A percentile compares a stretch with the other conserved stretches of the same genome.
These are phyloP conservation scores for Dendrobium chrysotoxum DNA, from an alignment of 106 monocot genomes.

Conservation along the genomic window DNA sequence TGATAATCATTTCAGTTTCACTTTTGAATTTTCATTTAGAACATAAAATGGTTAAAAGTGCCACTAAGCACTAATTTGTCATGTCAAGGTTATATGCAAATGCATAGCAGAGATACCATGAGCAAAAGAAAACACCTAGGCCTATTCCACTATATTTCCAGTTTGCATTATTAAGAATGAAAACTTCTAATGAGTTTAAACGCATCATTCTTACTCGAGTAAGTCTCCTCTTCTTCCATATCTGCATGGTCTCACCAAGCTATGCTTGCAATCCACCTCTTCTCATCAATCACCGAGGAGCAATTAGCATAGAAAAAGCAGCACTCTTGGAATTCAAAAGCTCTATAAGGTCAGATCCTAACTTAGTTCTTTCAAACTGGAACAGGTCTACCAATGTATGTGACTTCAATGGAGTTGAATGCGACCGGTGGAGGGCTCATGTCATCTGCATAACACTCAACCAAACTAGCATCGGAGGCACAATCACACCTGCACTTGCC, in stretches of 20 bases:
- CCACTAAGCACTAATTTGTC: too few relatives aligned
- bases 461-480: constrained; percentile 9
- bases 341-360: constrained; percentile 9
- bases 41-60: too few relatives aligned
- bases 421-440: constrained; percentile 24
- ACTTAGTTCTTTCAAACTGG: not conserved
- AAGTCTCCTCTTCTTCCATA: constrained; percentile 2
- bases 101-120: too few relatives aligned
- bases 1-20: too few relatives aligned
- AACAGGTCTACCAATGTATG: constrained; percentile 14
- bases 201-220: too few relatives aligned
- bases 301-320: constrained; percentile 19
- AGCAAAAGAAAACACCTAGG: too few relatives aligned
- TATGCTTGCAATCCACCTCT: not conserved
- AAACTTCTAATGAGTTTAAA: too few relatives aligned
- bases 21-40: too few relatives aligned
- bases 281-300: not conserved
- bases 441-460: constrained; percentile 11
- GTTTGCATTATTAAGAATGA: too few relatives aligned
- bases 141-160: too few relatives aligned
- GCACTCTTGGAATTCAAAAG: constrained; percentile 30
- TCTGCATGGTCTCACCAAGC: not conserved
- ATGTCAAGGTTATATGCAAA: too few relatives aligned
- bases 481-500: constrained; percentile 18
- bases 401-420: constrained; percentile 20